phyloP scores from a whole-genome alignment of 23 red algal species.

The Cyanidium caldarium region DNA sequence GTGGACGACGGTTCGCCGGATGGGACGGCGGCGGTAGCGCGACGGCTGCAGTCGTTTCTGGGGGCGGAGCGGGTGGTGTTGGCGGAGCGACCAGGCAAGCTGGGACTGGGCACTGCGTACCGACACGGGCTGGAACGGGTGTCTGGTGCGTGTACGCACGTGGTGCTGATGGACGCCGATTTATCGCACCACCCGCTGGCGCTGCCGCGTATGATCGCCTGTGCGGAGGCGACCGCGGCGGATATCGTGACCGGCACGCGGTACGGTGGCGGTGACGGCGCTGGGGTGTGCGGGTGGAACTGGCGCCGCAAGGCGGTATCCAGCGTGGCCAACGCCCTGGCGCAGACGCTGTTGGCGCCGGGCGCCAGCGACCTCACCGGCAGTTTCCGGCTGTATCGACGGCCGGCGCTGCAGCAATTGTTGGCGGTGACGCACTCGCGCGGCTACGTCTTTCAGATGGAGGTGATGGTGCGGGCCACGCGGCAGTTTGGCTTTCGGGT shows the following conservation, averaged over 20 bases:
- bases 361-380: constrained; percentile 81
- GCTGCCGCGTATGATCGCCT: constrained; percentile 48
- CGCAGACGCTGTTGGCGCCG: constrained; percentile 42
- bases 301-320: constrained; percentile 56
- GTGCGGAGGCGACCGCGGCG: constrained; percentile 16
- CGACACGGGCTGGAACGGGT: constrained; percentile 41
- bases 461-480: constrained; percentile 71
- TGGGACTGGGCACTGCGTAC: constrained; percentile 80
- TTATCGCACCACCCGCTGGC: constrained; percentile 86
- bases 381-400: constrained; percentile 76
- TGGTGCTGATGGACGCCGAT: constrained; percentile 87
- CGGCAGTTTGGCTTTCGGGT: constrained; percentile 28
- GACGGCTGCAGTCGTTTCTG: constrained; percentile 36
- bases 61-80: constrained; percentile 38
- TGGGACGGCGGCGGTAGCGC: constrained; percentile 54
- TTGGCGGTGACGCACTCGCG: constrained; percentile 29
- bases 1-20: constrained; percentile 91
- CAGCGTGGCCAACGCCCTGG: constrained; percentile 73
- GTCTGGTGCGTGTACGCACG: constrained; percentile 17
- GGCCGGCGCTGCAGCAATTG: constrained; percentile 31
- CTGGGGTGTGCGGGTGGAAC: constrained; percentile 82
- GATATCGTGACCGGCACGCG: constrained; percentile 88
- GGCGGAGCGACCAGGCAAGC: constrained; percentile 29
- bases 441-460: constrained; percentile 96
- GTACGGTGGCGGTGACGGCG: constrained; percentile 43